Conservation (phyloP, 345 rosid genomes). For the Trapa incisa region DNA sequence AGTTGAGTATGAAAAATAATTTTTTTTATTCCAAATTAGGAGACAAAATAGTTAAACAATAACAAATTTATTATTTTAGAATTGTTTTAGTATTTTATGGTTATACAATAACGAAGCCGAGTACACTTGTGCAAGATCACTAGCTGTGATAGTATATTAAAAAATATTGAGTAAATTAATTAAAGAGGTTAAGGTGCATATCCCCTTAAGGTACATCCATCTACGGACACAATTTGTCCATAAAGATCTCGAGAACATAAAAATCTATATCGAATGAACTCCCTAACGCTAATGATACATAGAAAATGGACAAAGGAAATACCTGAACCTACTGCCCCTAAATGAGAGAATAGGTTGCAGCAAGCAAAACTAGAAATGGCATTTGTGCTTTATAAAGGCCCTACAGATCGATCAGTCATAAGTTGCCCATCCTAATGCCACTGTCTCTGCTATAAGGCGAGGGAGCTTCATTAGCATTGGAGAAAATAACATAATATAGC, state of each 20-base stretch:
- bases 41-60: too few species aligned
- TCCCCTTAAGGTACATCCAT: too few species aligned
- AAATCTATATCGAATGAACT: neutral
- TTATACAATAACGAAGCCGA: too few species aligned
- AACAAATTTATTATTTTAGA: too few species aligned
- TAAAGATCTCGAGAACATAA: neutral
- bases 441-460: constrained; percentile 43
- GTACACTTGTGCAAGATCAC: too few species aligned
- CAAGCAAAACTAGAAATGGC: neutral
- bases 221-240: too few species aligned
- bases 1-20: too few species aligned
- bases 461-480: constrained; percentile 54
- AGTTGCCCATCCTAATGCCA: constrained; percentile 66
- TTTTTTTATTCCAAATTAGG: too few species aligned
- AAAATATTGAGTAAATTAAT: too few species aligned
- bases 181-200: too few species aligned
- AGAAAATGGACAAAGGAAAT: neutral
- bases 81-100: too few species aligned
- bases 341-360: neutral
- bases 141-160: too few species aligned
- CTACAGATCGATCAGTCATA: constrained; percentile 18
- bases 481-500: constrained; percentile 57
- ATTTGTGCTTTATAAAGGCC: neutral
- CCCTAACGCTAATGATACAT: neutral
- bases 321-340: neutral